Conservation (phyloP, 2,329 filamentous ascomycete species). For the Colletotrichum tabaci region DNA sequence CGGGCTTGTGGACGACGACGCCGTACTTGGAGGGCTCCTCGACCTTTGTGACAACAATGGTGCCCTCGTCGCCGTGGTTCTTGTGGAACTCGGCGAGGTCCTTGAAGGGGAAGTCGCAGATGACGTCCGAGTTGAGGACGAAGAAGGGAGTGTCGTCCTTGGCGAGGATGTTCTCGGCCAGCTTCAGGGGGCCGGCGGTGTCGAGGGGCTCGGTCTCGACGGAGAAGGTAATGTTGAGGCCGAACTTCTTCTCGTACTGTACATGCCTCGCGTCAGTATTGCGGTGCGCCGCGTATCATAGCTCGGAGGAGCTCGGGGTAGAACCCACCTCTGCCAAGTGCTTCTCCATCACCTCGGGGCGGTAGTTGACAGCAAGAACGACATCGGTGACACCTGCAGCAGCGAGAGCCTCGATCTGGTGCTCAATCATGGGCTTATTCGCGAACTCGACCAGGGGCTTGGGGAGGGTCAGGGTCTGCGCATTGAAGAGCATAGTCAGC, state of each 20-base stretch:
- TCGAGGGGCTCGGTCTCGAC: slow-evolving; percentile 96
- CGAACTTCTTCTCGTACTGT: slow-evolving; percentile 91
- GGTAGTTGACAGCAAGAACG: slow-evolving; percentile 98
- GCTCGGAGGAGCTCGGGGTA: slow-evolving; percentile 1
- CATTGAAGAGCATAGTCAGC: slow-evolving; percentile 33
- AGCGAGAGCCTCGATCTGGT: slow-evolving; percentile 96
- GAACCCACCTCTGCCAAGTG: slow-evolving; percentile 85
- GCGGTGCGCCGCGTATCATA: background rate
- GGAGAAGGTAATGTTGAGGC: slow-evolving; percentile 96
- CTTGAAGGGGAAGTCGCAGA: slow-evolving; percentile 97
- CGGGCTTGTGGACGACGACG: slow-evolving; percentile 97
- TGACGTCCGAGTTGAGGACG: slow-evolving; percentile 98
- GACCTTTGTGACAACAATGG: slow-evolving; percentile 98
- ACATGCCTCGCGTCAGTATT: slow-evolving; percentile 38
- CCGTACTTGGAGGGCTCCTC: slow-evolving; percentile 99
- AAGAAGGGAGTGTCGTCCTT: slow-evolving; percentile 98
- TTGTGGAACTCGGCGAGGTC: slow-evolving; percentile 94
- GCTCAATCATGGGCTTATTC: slow-evolving; percentile 99
- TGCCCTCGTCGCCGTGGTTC: slow-evolving; percentile 93
- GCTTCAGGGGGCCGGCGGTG: slow-evolving; percentile 94
- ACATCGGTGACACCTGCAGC: slow-evolving; percentile 96
- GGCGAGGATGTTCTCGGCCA: slow-evolving; percentile 90
- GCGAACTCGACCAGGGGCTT: slow-evolving; percentile 98
- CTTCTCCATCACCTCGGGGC: slow-evolving; percentile 97
- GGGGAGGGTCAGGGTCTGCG: slow-evolving; percentile 92